Evolutionary conservation across 2,329 filamentous ascomycete genomes (phyloP).

Genomic region (Botrytis byssoidea): DNA sequence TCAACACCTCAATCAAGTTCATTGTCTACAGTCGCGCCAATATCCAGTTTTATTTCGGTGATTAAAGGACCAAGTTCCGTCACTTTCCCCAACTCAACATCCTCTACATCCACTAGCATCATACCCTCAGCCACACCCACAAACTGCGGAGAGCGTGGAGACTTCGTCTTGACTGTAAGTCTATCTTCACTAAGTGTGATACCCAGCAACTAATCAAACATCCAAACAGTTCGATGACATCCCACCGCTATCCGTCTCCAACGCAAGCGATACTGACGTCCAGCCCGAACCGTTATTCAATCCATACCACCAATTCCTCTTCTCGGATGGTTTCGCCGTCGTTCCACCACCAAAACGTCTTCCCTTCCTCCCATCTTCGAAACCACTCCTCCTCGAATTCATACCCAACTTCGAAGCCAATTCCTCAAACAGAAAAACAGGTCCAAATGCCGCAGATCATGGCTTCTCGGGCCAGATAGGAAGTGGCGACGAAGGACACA

Average conservation of each 20-base stretch:
- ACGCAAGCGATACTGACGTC: constrained; percentile 25
- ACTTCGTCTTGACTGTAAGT: constrained; percentile 36
- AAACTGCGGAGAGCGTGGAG: constrained; percentile 33
- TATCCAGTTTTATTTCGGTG: not conserved
- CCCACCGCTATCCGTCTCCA: constrained; percentile 31
- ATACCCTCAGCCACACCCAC: constrained; percentile 23
- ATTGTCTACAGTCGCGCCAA: not conserved
- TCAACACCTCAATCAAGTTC: not conserved
- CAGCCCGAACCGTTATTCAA: constrained; percentile 36
- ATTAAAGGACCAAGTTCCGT: not conserved
- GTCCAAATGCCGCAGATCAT: constrained; percentile 34
- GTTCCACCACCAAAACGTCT: constrained; percentile 34
- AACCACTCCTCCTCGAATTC: constrained; percentile 38
- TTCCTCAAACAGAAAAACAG: constrained; percentile 21
- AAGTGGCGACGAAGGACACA: constrained; percentile 31
- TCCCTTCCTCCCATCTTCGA: constrained; percentile 38
- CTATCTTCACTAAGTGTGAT: not conserved
- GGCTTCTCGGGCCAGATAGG: constrained; percentile 35
- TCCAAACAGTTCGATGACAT: constrained; percentile 37
- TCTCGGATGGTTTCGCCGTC: constrained; percentile 41
- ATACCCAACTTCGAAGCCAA: constrained; percentile 34
- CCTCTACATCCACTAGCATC: constrained; percentile 18
- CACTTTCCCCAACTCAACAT: constrained; percentile 19
- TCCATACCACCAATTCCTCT: constrained; percentile 41
- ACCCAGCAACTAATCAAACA: not conserved